Base-by-base conservation (phyloP, 2,329 filamentous ascomycete species). In the Penicillium crustosum region DNA sequence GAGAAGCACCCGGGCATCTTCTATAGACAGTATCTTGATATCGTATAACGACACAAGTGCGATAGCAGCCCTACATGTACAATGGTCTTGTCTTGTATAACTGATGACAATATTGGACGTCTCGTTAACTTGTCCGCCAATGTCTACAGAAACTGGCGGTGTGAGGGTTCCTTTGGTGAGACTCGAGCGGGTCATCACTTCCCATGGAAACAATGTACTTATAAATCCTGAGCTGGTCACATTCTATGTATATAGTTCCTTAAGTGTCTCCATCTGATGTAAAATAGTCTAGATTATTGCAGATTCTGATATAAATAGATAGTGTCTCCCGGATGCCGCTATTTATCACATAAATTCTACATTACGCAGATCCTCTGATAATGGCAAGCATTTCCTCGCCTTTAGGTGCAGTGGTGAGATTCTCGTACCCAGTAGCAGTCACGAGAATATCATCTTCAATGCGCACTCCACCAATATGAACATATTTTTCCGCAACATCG, bases 321-420 rank as follows among this genome's bases (percentile, higher is more conserved):
- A 21, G 8, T 17, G 1, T 35, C 13, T 17, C 19, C 44, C 42
- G 42, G 23, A 44, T n/a, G 9, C 5, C 43, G 25, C 25, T 36
- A 33, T 33, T 23, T 27, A 47, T 36, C 8, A 35, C 6, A 15
- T 36, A 29, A 33, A 27, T 35, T 36, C 21, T 27, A 45, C 7
- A 7, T 53, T 56, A 60, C 41, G 49, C 2, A 57, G 59, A 65
- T 17, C 41, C 58, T 19, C 72, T 70, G 60, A 78, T 76, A 45
- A 77, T 72, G 48, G 74, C 70, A 47, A 78, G 63, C 69, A 76
- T 76, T 51, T 79, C 81, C 3, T 87, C 80, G 55, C 89, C 86
- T 73, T 91, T 92, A 6, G 86, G 82, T 4, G 86, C 87, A 13
- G 84, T 86, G 0, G 89, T 93, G 63, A 93, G 71, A 71, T 93